Base-by-base conservation (phyloP, 2,329 filamentous ascomycete species). In the Ophiognomonia clavigignenti-juglandacearum region DNA sequence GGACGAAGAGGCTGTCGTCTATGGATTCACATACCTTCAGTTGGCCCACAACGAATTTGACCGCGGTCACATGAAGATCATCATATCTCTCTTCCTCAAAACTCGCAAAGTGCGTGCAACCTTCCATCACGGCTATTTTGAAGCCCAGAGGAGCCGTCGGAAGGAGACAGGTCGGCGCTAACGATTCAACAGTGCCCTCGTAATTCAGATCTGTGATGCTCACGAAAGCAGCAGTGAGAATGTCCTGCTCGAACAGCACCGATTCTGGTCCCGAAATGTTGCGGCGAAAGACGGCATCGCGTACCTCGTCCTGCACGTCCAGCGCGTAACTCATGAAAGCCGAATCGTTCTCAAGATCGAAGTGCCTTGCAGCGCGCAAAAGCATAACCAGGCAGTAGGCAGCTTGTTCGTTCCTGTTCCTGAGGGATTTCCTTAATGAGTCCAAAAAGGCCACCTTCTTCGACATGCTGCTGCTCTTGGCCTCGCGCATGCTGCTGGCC, bases 381-480 rank as follows among this genome's bases (percentile, higher is more conserved):
- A 86, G 64, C 16, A 74, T 74, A 14, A 85, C 77, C 13, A 86
- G 68, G 53, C 81, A 86, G 55, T 80, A 82, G n/a, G 78, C 78
- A 3, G 83, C 82, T 50, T 81, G 74, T 57, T 86, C 82, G 57
- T 83, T 85, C 53, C 76, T 74, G 58, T 83, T 83, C 46, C 78
- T 72, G 43, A 85, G 64, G 18, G 78, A 70, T 59, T 86, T 86
- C 56, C 79, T 72, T 11, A 86, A 62, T 35, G 72, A 72, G 50
- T 86, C 82, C 14, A 86, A 66, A 54, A 85, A 85, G 3, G 75
- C 71, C 6, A 84, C 77, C 57, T 84, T 85, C 63, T 86, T 86
- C 14, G 75, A 70, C 61, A 85, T 77, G 55, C 77, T 74, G 45
- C 73, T 71, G 54, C 75, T 78, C 60, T 83, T 85, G 24, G 74